phyloP scores from a whole-genome alignment of 768 basidiomycete genomes.

The Lactifluus echinatus region DNA sequence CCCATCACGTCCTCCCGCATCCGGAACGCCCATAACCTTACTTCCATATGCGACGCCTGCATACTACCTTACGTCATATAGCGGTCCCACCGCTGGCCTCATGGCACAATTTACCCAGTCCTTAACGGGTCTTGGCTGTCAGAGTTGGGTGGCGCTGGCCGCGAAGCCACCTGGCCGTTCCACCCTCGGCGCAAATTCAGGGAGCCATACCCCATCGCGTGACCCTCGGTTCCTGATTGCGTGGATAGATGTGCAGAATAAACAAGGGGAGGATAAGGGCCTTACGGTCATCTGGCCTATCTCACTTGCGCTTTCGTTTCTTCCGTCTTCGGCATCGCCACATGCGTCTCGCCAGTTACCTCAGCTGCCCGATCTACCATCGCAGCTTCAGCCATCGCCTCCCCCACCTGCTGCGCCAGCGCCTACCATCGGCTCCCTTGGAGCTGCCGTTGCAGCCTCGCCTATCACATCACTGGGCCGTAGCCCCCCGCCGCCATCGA shows the following conservation, averaged over 20 bases:
- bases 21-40: slow-evolving; percentile 61
- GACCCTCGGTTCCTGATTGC: slow-evolving; percentile 47
- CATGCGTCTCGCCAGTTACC: slow-evolving; percentile 38
- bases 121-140: slow-evolving; percentile 53
- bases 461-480: slow-evolving; percentile 8
- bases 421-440: slow-evolving; percentile 11
- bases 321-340: slow-evolving; percentile 28
- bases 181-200: not conserved
- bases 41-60: slow-evolving; percentile 68
- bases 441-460: slow-evolving; percentile 3
- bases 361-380: slow-evolving; percentile 54
- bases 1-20: slow-evolving; percentile 33
- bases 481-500: slow-evolving; percentile 1
- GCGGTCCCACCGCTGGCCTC: slow-evolving; percentile 55
- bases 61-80: slow-evolving; percentile 62
- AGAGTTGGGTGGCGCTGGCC: slow-evolving; percentile 34
- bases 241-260: slow-evolving; percentile 69
- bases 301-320: slow-evolving; percentile 44
- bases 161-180: slow-evolving; percentile 8
- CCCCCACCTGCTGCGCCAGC: slow-evolving; percentile 30
- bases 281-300: slow-evolving; percentile 66
- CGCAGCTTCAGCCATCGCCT: slow-evolving; percentile 50
- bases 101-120: slow-evolving; percentile 55
- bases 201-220: not conserved
- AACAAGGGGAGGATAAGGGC: slow-evolving; percentile 75